Evolutionary conservation across 2,329 filamentous ascomycete genomes (phyloP).

Genomic region (Alternaria conjuncta): DNA sequence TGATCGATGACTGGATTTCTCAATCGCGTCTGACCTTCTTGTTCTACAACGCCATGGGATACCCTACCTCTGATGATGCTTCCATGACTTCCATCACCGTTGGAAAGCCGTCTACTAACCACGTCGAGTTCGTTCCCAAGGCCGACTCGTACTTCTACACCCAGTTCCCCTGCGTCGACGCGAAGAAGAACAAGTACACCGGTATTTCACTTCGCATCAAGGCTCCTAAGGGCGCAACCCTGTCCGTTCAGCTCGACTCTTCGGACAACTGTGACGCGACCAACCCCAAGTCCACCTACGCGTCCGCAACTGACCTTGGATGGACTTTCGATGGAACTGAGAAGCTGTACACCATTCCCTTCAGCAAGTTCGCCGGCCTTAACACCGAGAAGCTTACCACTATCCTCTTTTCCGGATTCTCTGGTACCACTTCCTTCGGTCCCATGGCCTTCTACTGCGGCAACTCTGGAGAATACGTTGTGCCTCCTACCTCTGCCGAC

Average conservation of each 20-base stretch:
- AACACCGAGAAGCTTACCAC: slow-evolving; percentile 61
- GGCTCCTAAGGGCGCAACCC: slow-evolving; percentile 58
- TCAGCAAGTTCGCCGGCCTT: slow-evolving; percentile 59
- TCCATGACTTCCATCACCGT: slow-evolving; percentile 65
- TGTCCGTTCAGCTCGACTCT: slow-evolving; percentile 60
- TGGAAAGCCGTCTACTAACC: slow-evolving; percentile 52
- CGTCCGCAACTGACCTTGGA: slow-evolving; percentile 59
- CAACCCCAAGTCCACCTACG: slow-evolving; percentile 42
- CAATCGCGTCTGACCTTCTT: slow-evolving; percentile 68
- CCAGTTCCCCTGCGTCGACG: slow-evolving; percentile 62
- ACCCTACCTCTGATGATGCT: slow-evolving; percentile 63
- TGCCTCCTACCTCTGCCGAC: slow-evolving; percentile 52
- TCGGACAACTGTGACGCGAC: slow-evolving; percentile 54
- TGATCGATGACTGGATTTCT: slow-evolving; percentile 67
- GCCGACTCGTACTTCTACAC: slow-evolving; percentile 64
- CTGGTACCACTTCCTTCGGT: slow-evolving; percentile 58
- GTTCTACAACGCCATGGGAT: slow-evolving; percentile 64
- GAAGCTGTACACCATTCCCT: slow-evolving; percentile 65
- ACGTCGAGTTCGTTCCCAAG: slow-evolving; percentile 60
- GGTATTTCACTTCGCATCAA: slow-evolving; percentile 64
- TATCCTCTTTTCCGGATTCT: slow-evolving; percentile 59
- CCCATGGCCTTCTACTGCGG: slow-evolving; percentile 67
- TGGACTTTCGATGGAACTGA: slow-evolving; percentile 68
- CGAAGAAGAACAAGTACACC: slow-evolving; percentile 58
- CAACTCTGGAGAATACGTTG: slow-evolving; percentile 58